Evolutionary conservation across 495 filamentous ascomycete genomes (phyloP).

Genomic region (Neurospora pannonica): DNA sequence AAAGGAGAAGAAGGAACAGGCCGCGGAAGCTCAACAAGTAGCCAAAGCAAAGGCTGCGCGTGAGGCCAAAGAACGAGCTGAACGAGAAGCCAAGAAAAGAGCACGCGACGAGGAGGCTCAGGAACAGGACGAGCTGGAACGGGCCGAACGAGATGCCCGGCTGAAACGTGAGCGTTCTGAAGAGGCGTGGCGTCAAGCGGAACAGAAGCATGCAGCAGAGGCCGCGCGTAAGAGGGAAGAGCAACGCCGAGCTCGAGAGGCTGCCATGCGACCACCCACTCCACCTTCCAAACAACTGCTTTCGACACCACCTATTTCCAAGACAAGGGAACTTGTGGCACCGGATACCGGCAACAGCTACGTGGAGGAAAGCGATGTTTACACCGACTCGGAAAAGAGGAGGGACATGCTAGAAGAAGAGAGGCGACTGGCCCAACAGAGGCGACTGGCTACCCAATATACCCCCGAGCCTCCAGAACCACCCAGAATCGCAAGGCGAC

Average conservation of each 20-base stretch:
- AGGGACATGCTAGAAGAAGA: background rate
- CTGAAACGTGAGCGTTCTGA: slow-evolving; percentile 4
- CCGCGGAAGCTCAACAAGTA: background rate
- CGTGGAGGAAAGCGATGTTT: background rate
- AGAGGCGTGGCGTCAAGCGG: slow-evolving; percentile 1
- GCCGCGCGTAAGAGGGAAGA: background rate
- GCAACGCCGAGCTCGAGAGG: background rate
- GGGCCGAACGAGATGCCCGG: slow-evolving; percentile 7
- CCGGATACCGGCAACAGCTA: background rate
- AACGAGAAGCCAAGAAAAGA: slow-evolving; percentile 7
- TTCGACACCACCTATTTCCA: background rate
- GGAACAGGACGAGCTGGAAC: slow-evolving; percentile 7
- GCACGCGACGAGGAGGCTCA: slow-evolving; percentile 12
- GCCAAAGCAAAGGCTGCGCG: background rate
- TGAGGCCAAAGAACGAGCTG: background rate
- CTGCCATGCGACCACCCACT: background rate
- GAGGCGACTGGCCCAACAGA: background rate
- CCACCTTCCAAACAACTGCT: background rate
- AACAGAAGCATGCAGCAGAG: slow-evolving; percentile 3
- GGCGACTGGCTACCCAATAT: background rate
- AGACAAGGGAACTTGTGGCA: background rate
- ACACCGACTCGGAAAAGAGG: background rate
- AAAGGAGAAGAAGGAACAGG: background rate
- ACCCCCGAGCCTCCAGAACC: background rate
- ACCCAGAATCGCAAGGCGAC: background rate